Evolutionary conservation across 1,139 yeast species (phyloP), one percentile per base, ranked within the genome.

Genomic region (Yamadazyma conglobata): DNA sequence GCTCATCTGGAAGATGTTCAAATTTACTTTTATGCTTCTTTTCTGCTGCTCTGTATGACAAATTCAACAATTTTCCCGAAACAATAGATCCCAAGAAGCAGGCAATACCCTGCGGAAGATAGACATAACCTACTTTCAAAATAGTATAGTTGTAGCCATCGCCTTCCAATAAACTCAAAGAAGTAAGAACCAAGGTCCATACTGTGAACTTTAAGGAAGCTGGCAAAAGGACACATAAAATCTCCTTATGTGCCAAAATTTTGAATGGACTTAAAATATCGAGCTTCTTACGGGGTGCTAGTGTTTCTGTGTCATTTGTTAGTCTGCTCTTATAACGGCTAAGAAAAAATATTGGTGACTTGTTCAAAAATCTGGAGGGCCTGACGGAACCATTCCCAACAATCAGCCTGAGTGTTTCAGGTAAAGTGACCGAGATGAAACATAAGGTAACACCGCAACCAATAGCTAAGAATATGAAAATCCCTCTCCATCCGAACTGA

Each of bases 301-400:
- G 38, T 1, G 70, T 60, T 1, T 36, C 22, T 4, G 13, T 24
- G 28, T 61, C 65, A 34, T 61, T 52, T 5, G 52, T 53, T 29
- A 63, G 40, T 29, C 48, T 47, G 10, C 39, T 36, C 25, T 40
- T 44, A 32, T 56, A 54, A 22, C 43, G 47, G 0, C 60, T 58
- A 3, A 60, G 31, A 6, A 40, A 35, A 13, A 60, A 40, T 13
- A 58, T 40, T 1, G 58, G 51, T 33, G 58, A 47, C 12, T 40
- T 40, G 35, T 60, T 49, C 4, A 53, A 10, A 1, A 43, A 12
- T 4, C 29, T 34, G 6, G 34, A 39, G 1, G 70, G 70, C 4
- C 27, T 24, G 0, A 64, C 44, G 3, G 66, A 54, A 3, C 70
- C 70, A 40, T 64, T 64, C 0, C 71, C 71, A 6, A 58, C 70